Evolutionary conservation across 2,329 filamentous ascomycete species (phyloP), one percentile per base, ranked within the genome.

Genomic region (Xylaria sp.): DNA sequence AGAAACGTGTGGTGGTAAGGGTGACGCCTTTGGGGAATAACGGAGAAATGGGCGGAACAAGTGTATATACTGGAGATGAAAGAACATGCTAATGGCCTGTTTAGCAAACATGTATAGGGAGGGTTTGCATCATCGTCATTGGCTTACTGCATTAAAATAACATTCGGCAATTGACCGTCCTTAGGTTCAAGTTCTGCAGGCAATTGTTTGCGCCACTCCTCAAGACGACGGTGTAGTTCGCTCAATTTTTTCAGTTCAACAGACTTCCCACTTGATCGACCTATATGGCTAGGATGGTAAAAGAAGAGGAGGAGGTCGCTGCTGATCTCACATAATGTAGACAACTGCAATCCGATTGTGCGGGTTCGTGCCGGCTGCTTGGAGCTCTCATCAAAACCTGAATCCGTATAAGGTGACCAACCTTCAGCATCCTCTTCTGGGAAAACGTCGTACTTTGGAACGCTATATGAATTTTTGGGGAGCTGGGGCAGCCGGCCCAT

Each of bases 41-140:
- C 96, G 97, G 59, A 98, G 86, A 77, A 98, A 98, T 0, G 96
- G 95, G 5, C 95, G 90, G 83, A 97, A 98, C 4, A 98, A 89
- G 76, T 98, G 94, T 68, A 98, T 97, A 77, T 97, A 97, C 56
- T 97, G 89, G 0, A 98, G 86, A 77, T 98, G 94, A 80, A 95
- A 97, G 81, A 98, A 97, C 94, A 98, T 98, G 82, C 94, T 97
- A 6, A 75, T 38, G 15, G 9, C 73, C 44, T 0, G 62, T 42
- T 59, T 17, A 60, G 36, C 9, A 68, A 31, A 28, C n/a, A 62
- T 28, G 20, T 40, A 53, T 15, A 17, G 31, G 36, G 13, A 28
- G 31, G 51, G 64, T 31, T 13, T 53, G 65, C 38, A 40, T 9
- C 9, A 23, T 31, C 48, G 38, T 58, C 36, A 36, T 38, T 56